phyloP scores from a whole-genome alignment of 164 flowering plant species.

The Vitis rupestris region DNA sequence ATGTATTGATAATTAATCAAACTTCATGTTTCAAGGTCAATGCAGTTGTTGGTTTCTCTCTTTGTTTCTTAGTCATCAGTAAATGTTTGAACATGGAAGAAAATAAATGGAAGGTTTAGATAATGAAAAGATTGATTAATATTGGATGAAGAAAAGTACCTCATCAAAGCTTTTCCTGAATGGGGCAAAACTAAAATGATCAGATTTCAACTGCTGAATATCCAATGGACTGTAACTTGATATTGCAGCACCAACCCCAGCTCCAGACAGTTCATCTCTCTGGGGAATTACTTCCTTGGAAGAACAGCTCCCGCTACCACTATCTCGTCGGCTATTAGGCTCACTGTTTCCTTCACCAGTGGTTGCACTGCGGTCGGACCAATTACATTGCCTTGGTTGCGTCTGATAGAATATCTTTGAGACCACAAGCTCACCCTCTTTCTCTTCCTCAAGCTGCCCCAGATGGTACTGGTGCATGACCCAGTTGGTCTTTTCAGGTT shows the following conservation, averaged over 20 bases:
- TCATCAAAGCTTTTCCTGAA: conserved; percentile 51
- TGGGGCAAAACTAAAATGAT: conserved; percentile 59
- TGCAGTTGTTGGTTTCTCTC: too few species aligned
- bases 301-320: conserved; percentile 63
- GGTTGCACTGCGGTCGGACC: conserved; percentile 40
- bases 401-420: conserved; percentile 98
- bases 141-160: conserved; percentile 28
- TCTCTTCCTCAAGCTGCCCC: conserved; percentile 94
- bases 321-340: conserved; percentile 39
- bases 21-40: too few species aligned
- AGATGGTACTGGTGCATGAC: conserved; percentile 99
- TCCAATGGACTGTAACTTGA: conserved; percentile 53
- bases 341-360: conserved; percentile 41
- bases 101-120: too few species aligned
- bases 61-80: too few species aligned
- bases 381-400: conserved; percentile 92
- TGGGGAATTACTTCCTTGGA: conserved; percentile 41
- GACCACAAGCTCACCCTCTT: conserved; percentile 97
- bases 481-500: conserved; percentile 99
- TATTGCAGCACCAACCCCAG: conserved; percentile 30
- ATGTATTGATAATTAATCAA: too few species aligned
- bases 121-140: neutral
- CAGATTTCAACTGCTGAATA: conserved; percentile 73
- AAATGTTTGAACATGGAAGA: too few species aligned
- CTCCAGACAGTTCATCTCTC: conserved; percentile 44